Evolutionary conservation across 768 basidiomycete species (phyloP).

Genomic region (Termitomyces sp.): DNA sequence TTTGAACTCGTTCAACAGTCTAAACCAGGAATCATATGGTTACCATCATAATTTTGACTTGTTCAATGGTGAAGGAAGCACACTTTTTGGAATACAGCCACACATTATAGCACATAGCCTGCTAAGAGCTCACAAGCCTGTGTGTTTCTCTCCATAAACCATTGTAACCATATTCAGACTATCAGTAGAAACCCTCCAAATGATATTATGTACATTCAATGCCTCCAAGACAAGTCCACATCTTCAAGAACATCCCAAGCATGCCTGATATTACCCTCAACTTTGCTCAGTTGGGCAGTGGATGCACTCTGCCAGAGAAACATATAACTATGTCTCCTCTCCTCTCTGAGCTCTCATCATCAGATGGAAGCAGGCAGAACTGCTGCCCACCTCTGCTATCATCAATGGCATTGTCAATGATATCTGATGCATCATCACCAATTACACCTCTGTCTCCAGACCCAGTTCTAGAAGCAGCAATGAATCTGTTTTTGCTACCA

Average conservation of each 20-base stretch:
- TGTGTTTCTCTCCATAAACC: too few species aligned
- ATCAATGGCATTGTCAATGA: not conserved
- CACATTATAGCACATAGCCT: too few species aligned
- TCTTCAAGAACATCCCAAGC: not conserved
- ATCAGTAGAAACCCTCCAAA: too few species aligned
- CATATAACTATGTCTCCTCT: not conserved
- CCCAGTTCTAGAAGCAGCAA: too few species aligned
- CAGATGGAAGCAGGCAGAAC: not conserved
- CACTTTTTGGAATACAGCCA: too few species aligned
- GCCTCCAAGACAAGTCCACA: not conserved
- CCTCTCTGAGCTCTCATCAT: not conserved
- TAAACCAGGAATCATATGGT: too few species aligned
- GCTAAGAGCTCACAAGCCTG: too few species aligned
- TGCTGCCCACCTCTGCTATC: not conserved
- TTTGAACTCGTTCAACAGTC: too few species aligned
- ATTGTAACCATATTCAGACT: too few species aligned
- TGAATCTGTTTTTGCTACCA: not conserved
- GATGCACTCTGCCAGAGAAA: not conserved
- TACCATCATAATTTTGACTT: too few species aligned
- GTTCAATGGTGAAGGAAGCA: too few species aligned
- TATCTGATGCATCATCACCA: not conserved
- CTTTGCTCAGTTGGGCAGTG: not conserved
- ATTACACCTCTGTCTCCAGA: not conserved
- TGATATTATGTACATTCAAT: too few species aligned
- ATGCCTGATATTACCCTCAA: not conserved